Conservation (phyloP, 2,329 filamentous ascomycete genomes). For the Colletotrichum karsti region DNA sequence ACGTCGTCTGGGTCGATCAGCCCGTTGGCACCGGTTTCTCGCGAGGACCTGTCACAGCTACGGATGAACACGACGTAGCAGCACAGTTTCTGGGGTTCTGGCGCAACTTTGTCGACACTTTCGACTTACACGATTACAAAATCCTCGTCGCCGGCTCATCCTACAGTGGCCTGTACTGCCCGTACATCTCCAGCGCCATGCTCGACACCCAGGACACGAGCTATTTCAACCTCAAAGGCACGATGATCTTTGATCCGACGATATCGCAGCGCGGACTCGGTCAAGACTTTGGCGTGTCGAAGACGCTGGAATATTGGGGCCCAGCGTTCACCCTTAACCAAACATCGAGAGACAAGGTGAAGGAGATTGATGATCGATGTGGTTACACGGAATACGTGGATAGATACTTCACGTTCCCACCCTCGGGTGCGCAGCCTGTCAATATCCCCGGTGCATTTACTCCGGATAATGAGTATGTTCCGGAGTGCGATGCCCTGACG, state of each 20-base stretch:
- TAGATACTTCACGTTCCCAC: slow-evolving; percentile 74
- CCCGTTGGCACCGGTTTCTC: slow-evolving; percentile 75
- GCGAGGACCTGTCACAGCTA: slow-evolving; percentile 71
- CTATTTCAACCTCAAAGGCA: slow-evolving; percentile 74
- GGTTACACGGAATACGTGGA: slow-evolving; percentile 69
- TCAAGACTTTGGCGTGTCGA: slow-evolving; percentile 56
- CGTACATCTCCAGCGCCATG: slow-evolving; percentile 79
- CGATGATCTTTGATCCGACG: slow-evolving; percentile 78
- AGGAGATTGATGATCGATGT: slow-evolving; percentile 62
- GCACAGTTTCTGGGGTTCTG: slow-evolving; percentile 81
- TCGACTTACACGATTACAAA: slow-evolving; percentile 70
- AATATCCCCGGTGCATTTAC: slow-evolving; percentile 49
- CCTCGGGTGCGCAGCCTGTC: slow-evolving; percentile 65
- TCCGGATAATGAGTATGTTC: slow-evolving; percentile 39
- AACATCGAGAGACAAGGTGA: slow-evolving; percentile 60
- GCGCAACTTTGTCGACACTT: slow-evolving; percentile 78
- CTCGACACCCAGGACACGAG: slow-evolving; percentile 70
- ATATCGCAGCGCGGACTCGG: slow-evolving; percentile 61
- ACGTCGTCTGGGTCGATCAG: slow-evolving; percentile 80
- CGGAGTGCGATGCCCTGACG: slow-evolving; percentile 63
- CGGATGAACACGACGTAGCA: slow-evolving; percentile 72
- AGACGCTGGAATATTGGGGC: slow-evolving; percentile 68
- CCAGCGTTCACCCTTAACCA: slow-evolving; percentile 71
- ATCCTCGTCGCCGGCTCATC: slow-evolving; percentile 79
- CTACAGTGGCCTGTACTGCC: slow-evolving; percentile 74